phyloP scores from a whole-genome alignment of 495 filamentous ascomycete species.

The Penicillium malachiteum region DNA sequence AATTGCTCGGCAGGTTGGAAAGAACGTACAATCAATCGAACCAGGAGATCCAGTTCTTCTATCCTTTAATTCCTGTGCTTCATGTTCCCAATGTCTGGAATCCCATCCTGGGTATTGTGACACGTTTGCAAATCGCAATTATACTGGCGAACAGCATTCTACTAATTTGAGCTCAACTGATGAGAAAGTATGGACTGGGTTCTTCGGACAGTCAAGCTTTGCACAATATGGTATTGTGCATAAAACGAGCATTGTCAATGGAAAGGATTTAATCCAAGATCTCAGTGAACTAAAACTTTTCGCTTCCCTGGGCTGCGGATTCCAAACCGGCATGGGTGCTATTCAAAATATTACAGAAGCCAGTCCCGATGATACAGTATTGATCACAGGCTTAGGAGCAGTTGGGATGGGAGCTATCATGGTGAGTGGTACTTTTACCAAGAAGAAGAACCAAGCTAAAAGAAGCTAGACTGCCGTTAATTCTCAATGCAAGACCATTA shows the following conservation, averaged over 20 bases:
- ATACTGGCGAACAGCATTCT: slow-evolving; percentile 19
- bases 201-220: slow-evolving; percentile 44
- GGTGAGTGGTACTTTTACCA: slow-evolving; percentile 7
- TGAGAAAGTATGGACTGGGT: slow-evolving; percentile 21
- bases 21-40: slow-evolving; percentile 33
- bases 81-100: slow-evolving; percentile 28
- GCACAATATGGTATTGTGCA: slow-evolving; percentile 30
- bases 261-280: slow-evolving; percentile 12
- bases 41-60: slow-evolving; percentile 48
- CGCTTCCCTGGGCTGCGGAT: slow-evolving; percentile 43
- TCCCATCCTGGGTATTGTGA: slow-evolving; percentile 28
- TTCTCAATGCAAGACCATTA: slow-evolving; percentile 21
- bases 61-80: slow-evolving; percentile 39
- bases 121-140: slow-evolving; percentile 34
- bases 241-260: slow-evolving; percentile 25
- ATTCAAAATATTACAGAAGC: slow-evolving; percentile 31
- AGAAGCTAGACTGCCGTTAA: slow-evolving; percentile 7
- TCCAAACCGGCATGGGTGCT: slow-evolving; percentile 43
- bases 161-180: slow-evolving; percentile 1
- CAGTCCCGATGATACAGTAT: slow-evolving; percentile 12
- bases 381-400: slow-evolving; percentile 36
- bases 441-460: background rate
- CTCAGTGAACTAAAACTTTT: slow-evolving; percentile 32
- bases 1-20: slow-evolving; percentile 36
- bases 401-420: slow-evolving; percentile 40